Evolutionary conservation across 2,329 filamentous ascomycete species (phyloP).

Genomic region (Exophiala calicioides): DNA sequence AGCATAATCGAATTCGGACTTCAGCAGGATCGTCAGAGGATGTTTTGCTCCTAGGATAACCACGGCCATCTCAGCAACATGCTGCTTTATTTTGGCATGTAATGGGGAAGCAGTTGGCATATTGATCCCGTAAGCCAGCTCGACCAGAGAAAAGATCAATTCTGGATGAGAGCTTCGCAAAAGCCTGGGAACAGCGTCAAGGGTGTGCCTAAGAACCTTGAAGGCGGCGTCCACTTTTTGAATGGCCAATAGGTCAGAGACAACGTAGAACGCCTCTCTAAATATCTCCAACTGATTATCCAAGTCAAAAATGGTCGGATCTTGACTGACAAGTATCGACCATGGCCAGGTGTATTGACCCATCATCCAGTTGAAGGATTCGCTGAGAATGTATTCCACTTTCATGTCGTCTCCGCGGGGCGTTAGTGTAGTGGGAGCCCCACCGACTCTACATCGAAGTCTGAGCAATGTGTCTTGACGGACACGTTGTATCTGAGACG

Average conservation of each 20-base stretch:
- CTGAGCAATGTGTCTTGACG: not conserved
- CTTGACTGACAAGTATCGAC: constrained; percentile 7
- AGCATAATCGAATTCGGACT: constrained; percentile 7
- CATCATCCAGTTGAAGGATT: constrained; percentile 18
- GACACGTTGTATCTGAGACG: not conserved
- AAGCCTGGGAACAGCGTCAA: constrained; percentile 11
- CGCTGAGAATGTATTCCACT: constrained; percentile 13
- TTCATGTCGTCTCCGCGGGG: constrained; percentile 10
- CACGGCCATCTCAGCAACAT: constrained; percentile 15
- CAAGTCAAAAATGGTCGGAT: constrained; percentile 12
- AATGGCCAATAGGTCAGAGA: constrained; percentile 10
- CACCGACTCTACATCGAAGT: constrained; percentile 4
- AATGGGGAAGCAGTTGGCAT: constrained; percentile 8
- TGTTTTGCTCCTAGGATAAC: constrained; percentile 14
- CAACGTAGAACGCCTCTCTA: constrained; percentile 19
- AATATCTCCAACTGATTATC: constrained; percentile 14
- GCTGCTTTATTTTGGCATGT: constrained; percentile 9
- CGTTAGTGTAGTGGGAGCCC: constrained; percentile 1
- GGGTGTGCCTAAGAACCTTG: constrained; percentile 10
- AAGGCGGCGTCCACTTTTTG: constrained; percentile 13
- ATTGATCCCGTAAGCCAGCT: constrained; percentile 19
- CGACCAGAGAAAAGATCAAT: constrained; percentile 14
- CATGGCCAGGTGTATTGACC: constrained; percentile 14
- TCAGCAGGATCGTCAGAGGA: constrained; percentile 12
- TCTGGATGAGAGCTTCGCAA: constrained; percentile 18